Evolutionary conservation across 768 basidiomycete species (phyloP), one percentile per base, ranked within the genome.

Genomic region (Rhizopogon vesiculosus): DNA sequence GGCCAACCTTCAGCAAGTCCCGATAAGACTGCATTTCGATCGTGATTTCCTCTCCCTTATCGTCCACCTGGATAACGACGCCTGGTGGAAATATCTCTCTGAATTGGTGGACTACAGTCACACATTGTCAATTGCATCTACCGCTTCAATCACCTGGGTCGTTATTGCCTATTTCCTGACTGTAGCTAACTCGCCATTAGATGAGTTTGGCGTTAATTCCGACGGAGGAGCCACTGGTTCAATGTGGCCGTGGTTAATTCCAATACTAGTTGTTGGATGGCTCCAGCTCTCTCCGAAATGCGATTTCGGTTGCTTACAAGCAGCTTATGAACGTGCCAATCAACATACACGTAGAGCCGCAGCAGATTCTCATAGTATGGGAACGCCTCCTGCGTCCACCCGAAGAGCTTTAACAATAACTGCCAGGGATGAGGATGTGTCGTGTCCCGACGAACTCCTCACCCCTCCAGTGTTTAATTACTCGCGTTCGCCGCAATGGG

Each of bases 231-330:
- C 22, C 15, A 35, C 38, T 8, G 73, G 69, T 3, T 66, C 69
- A 5, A 53, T 72, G 6, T 75, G 72, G 72, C 46, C 73, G 5
- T 75, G 72, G 71, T 65, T 75, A 19, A 46, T 75, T 7, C 65
- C 72, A 0, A 50, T n/a, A n/a, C n/a, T 73, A 8, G 64, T 72
- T n/a, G 57, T 68, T 18, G 68, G 70, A 6, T 74, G 72, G 68
- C 57, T 73, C 0, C 69, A 71, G 41, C 51, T 73, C 22, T 25
- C 22, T 3, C 31, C 31, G 31, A 31, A 31, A 31, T 31, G 31
- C 4, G 9, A 31, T 31, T 31, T 9, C 31, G 31, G 9, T 31
- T 6, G 31, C 31, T 4, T 31, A 31, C 7, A 31, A 31, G 31
- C 7, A 2, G 31, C 31, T 31, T 31, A 31, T 9, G 31, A 31